Conservation (phyloP, 352 stramenopile species). For the Pythium grandisporangium region DNA sequence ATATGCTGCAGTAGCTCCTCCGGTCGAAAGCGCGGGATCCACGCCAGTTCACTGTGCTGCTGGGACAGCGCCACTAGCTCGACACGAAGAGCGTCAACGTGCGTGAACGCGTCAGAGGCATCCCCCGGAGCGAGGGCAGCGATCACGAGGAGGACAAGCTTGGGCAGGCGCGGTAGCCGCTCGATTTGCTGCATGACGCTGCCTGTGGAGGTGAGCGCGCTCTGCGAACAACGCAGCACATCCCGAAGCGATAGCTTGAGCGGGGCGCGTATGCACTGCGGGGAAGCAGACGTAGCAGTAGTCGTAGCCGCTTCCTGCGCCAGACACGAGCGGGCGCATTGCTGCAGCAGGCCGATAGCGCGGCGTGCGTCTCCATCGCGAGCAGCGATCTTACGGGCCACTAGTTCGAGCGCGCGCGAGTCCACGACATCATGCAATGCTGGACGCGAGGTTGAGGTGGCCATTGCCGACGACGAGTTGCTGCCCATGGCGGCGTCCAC, state of each 20-base stretch:
- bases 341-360: slow-evolving; percentile 48
- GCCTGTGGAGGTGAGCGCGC: slow-evolving; percentile 25
- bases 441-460: no score
- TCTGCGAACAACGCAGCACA: slow-evolving; percentile 21
- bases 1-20: slow-evolving; percentile 57
- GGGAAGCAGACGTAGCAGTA: background rate
- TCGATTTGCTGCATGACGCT: slow-evolving; percentile 35
- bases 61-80: slow-evolving; percentile 37
- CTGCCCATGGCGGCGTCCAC: no score
- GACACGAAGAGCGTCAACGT: slow-evolving; percentile 28
- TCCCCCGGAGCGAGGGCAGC: slow-evolving; percentile 36
- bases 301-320: background rate
- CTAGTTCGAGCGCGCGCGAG: slow-evolving; percentile 38
- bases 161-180: slow-evolving; percentile 51
- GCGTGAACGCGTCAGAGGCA: slow-evolving; percentile 21
- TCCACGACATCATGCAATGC: slow-evolving; percentile 22
- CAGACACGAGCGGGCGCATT: slow-evolving; percentile 26
- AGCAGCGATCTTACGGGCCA: slow-evolving; percentile 55
- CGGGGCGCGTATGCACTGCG: no score
- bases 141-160: slow-evolving; percentile 59
- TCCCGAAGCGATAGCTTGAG: slow-evolving; percentile 15
- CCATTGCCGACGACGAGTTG: no score
- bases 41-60: slow-evolving; percentile 23
- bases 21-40: slow-evolving; percentile 44
- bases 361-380: slow-evolving; percentile 58